Percentiles rank a stretch among this genome's conserved stretches.
Evolutionary conservation across 2,329 filamentous ascomycete species (phyloP).

Genomic region (Sarocladium kiliense): DNA sequence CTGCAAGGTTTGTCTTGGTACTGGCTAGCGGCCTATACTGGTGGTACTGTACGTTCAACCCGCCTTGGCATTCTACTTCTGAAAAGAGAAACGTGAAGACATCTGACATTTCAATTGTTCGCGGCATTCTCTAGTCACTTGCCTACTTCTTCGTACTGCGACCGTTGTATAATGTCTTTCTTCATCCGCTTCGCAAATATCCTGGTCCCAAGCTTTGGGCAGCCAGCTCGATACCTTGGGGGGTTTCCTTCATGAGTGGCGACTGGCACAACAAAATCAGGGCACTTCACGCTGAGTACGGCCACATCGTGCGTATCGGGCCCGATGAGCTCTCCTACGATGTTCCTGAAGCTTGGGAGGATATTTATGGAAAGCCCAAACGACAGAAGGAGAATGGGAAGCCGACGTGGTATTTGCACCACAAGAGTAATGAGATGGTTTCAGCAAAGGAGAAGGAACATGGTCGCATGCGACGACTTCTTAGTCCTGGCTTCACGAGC

Average conservation of each 20-base stretch:
- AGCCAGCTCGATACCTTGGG: neutral
- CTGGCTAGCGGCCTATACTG: no score
- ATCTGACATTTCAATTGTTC: no score
- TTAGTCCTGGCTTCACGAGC: constrained; percentile 4
- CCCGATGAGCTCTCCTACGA: neutral
- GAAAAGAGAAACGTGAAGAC: no score
- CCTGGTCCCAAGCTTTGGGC: neutral
- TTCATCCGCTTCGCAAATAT: neutral
- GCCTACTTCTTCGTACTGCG: no score
- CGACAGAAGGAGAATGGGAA: neutral
- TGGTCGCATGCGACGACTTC: constrained; percentile 6
- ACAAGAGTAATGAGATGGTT: neutral
- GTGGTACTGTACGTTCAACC: no score
- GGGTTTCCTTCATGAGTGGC: neutral
- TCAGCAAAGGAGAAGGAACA: constrained; percentile 12
- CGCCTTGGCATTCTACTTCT: no score
- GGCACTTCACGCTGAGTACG: neutral
- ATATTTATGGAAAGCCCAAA: neutral
- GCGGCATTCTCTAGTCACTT: no score
- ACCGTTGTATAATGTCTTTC: neutral
- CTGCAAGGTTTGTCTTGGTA: no score
- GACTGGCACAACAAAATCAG: neutral
- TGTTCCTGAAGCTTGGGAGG: neutral
- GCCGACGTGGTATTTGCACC: neutral
- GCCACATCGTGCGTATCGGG: neutral